Base-by-base conservation (phyloP, 306 rosid species). In the Quercus gilva region DNA sequence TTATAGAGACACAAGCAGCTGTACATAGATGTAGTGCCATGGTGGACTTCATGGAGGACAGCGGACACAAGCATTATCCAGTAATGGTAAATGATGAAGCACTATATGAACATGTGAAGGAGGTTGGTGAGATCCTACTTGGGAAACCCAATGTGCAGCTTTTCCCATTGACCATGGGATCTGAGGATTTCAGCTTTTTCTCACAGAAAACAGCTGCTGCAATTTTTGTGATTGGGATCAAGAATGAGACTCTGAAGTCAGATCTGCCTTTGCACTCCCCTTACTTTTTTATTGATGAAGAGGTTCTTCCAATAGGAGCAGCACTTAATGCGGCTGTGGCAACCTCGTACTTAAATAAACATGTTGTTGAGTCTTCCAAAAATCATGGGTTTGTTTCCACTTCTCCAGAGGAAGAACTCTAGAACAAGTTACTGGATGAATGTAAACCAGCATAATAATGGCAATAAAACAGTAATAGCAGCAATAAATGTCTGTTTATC, bases 171-270 rank as follows among this genome's bases (percentile, higher is more conserved):
- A 79, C 55, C 43, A 77, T 87, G 91, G 89, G 81, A 74, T 77
- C 89, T 1, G 93, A 89, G 74, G 91, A 89, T 60, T 87, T 89
- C 68, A 81, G 93, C 76, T 85, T 87, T 78, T 85, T 78, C 79
- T 70, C 88, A 7, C 79, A 89, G 55, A 85, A 75, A 75, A 77
- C 77, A 35, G 78, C 88, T 41, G 86, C 87, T 35, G 80, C 85
- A 8, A 56, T 76, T 7, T 85, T 79, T 41, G 70, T 61, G 23
- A 68, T 87, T 23, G 91, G 93, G 43, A 71, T 55, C 60, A 28
- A 71, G 71, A 87, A 89, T 52, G 82, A 81, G 43, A 78, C 80
- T 5, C 74, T 83, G 57, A 70, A 69, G 61, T 55, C 89, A 61
- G 73, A 72, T 18, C 45, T n/a, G 15, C 33, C 78, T 41, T 31